Conservation (phyloP, 768 basidiomycete species). For the Pleurotus salmoneostramineus region DNA sequence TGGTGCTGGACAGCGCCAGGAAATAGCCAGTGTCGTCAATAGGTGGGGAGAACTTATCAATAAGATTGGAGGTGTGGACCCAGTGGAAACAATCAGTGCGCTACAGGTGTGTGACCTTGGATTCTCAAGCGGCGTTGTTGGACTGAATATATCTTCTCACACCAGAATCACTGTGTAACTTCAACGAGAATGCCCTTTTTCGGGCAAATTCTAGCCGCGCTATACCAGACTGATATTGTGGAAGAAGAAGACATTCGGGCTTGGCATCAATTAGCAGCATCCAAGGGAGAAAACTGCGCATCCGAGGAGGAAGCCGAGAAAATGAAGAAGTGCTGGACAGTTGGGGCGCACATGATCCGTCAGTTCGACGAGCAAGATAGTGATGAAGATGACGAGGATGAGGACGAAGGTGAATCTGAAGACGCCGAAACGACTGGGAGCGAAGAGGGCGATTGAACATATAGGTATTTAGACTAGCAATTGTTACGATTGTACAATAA, state of each 20-base stretch:
- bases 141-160: background rate
- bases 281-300: slow-evolving; percentile 47
- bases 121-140: background rate
- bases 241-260: slow-evolving; percentile 86
- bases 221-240: slow-evolving; percentile 91
- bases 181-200: slow-evolving; percentile 70
- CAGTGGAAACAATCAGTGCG: slow-evolving; percentile 72
- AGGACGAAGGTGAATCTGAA: slow-evolving; percentile 10
- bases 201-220: slow-evolving; percentile 76
- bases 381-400: slow-evolving; percentile 14
- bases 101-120: slow-evolving; percentile 57
- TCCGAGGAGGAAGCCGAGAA: slow-evolving; percentile 43
- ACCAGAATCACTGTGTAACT: slow-evolving; percentile 59
- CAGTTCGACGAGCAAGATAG: slow-evolving; percentile 80
- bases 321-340: slow-evolving; percentile 62
- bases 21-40: slow-evolving; percentile 57
- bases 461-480: slow-evolving; percentile 5
- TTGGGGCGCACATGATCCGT: slow-evolving; percentile 73
- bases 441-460: slow-evolving; percentile 9
- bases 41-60: slow-evolving; percentile 85
- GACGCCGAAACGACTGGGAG: slow-evolving; percentile 7
- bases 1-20: slow-evolving; percentile 53
- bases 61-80: slow-evolving; percentile 78
- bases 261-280: slow-evolving; percentile 61
- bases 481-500: background rate